These are phyloP conservation scores for Odonthalia washingtoniensis DNA, from an alignment of 31 red algal species.

Conservation along the genomic window DNA sequence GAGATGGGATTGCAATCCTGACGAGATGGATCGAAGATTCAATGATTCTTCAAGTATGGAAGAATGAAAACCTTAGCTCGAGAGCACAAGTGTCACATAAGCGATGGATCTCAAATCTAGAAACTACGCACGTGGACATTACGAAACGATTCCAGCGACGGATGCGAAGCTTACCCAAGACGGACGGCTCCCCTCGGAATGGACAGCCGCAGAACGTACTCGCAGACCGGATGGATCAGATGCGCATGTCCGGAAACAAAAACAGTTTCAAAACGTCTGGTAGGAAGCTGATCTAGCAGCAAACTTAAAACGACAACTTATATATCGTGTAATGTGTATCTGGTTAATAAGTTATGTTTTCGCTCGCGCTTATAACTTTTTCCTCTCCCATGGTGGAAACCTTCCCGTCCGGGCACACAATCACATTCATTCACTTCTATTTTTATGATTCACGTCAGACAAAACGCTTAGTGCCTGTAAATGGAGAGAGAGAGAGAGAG, in stretches of 20 bases:
- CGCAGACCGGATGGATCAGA: slow-evolving; percentile 48
- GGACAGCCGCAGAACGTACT: background rate
- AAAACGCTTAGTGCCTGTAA: too few relatives aligned
- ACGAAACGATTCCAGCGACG: slow-evolving; percentile 62
- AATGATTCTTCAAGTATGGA: slow-evolving; percentile 77
- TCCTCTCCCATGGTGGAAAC: too few relatives aligned
- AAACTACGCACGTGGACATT: slow-evolving; percentile 68
- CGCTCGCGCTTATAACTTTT: too few relatives aligned
- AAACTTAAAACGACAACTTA: too few relatives aligned
- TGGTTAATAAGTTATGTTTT: too few relatives aligned
- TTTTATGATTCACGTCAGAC: too few relatives aligned
- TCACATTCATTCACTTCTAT: too few relatives aligned
- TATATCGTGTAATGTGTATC: too few relatives aligned
- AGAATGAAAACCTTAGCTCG: slow-evolving; percentile 77
- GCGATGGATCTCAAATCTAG: slow-evolving; percentile 72
- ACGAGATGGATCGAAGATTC: slow-evolving; percentile 85
- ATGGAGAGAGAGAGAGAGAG: too few relatives aligned
- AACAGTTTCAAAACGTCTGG: slow-evolving; percentile 32
- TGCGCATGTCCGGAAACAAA: slow-evolving; percentile 40
- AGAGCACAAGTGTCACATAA: slow-evolving; percentile 70
- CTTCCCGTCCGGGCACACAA: too few relatives aligned
- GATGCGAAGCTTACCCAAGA: slow-evolving; percentile 65
- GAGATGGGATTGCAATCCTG: slow-evolving; percentile 73
- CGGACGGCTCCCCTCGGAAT: slow-evolving; percentile 22
- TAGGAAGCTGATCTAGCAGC: too few relatives aligned